Percentiles rank a stretch among this genome's conserved stretches.
Evolutionary conservation across 352 stramenopile species (phyloP).

Genomic region (Pythium myriotylum): DNA sequence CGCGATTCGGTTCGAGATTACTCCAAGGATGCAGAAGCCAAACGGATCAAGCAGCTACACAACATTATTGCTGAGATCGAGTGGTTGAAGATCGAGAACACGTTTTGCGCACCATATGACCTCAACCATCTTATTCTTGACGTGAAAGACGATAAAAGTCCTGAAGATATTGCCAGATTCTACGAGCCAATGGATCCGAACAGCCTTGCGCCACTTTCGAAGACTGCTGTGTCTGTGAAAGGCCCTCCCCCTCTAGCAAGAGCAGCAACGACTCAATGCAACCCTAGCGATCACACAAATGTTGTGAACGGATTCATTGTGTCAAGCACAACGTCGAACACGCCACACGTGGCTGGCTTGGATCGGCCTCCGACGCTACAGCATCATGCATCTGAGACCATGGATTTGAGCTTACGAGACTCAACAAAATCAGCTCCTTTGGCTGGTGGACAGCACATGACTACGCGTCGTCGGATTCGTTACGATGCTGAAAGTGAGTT

Average conservation of each 20-base stretch:
- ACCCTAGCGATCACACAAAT: conserved; percentile 17
- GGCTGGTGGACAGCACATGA: conserved; percentile 12
- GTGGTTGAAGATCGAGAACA: conserved; percentile 85
- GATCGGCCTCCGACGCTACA: conserved; percentile 32
- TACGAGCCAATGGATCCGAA: conserved; percentile 46
- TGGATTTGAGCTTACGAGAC: conserved; percentile 4
- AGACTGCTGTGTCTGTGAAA: conserved; percentile 14
- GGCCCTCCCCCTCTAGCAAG: conserved; percentile 25
- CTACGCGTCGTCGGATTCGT: conserved; percentile 62
- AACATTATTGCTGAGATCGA: conserved; percentile 84
- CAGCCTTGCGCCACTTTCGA: conserved; percentile 1
- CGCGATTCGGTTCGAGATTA: conserved; percentile 72
- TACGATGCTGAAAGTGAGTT: conserved; percentile 73
- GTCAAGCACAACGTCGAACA: not conserved
- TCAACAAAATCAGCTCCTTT: conserved; percentile 16
- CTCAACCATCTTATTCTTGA: conserved; percentile 65
- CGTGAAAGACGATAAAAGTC: conserved; percentile 50
- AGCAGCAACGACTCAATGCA: conserved; percentile 38
- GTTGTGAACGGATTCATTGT: conserved; percentile 22
- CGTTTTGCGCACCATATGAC: conserved; percentile 76
- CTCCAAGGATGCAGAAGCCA: conserved; percentile 70
- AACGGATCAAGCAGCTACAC: conserved; percentile 78
- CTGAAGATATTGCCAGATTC: conserved; percentile 58
- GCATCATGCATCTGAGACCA: conserved; percentile 50
- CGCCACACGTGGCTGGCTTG: not conserved